Evolutionary conservation across 352 stramenopile species (phyloP), one percentile per base, ranked within the genome.

Genomic region (Pythium aristosporum): DNA sequence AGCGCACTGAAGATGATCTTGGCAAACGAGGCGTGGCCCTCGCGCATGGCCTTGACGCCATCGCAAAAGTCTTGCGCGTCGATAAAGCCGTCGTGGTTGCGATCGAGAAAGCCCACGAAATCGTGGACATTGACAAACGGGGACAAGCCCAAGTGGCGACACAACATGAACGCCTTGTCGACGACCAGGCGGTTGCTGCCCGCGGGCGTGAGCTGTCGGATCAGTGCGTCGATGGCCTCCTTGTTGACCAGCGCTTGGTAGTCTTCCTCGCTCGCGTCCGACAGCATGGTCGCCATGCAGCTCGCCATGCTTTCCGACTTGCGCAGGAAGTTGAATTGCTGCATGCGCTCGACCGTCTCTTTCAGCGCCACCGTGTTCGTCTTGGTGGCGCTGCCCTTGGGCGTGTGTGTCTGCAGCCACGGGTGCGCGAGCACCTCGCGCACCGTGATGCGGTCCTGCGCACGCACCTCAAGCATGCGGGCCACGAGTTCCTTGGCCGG

Each of bases 271-370:
- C 70, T 82, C 20, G 68, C 72, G 28, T 88, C 78, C 25, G 58
- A 51, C 36, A 91, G 63, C 75, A 90, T 86, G 4, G 44, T 75
- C 10, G 69, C 72, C 71, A 92, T 79, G 59, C 85, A 88, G 20
- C 66, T 77, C 5, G 73, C 80, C 78, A 92, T 88, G 58, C 87
- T 89, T 57, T 91, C 76, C 39, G 84, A 89, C 63, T 90, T 89
- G 68, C 84, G 84, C 39, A 88, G 60, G 42, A 89, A 88, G 67
- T 91, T 92, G 70, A 90, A 92, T n/a, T 75, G 68, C 66, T 92
- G 75, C 37, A 92, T 79, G 32, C 80, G 85, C n/a, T 73, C 46
- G 25, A 85, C 70, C 3, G 76, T 77, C 46, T 68, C 61, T 7
- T 47, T 54, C 5, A 89, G 59, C 42, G 82, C 74, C 8, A 58